Conservation (phyloP, 768 basidiomycete genomes). For the Cystofilobasidium macerans region DNA sequence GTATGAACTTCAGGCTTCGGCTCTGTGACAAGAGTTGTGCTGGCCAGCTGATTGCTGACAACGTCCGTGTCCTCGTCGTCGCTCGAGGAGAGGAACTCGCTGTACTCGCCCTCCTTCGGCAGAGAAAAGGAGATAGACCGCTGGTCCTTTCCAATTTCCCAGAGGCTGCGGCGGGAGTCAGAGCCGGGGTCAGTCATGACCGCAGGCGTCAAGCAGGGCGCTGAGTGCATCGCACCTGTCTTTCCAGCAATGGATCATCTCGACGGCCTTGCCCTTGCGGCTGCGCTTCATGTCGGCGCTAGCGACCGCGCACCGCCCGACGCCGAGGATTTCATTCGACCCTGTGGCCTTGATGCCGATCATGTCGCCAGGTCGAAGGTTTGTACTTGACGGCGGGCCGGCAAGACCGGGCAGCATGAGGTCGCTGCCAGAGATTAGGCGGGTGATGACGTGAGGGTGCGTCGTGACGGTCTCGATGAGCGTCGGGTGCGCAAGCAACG, state of each 20-base stretch:
- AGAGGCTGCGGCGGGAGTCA: slow-evolving; percentile 12
- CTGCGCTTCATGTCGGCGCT: slow-evolving; percentile 43
- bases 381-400: slow-evolving; percentile 32
- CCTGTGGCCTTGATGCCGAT: slow-evolving; percentile 52
- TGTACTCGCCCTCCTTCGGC: slow-evolving; percentile 7
- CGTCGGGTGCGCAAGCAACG: slow-evolving; percentile 61
- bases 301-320: slow-evolving; percentile 57
- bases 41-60: background rate
- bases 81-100: slow-evolving; percentile 5
- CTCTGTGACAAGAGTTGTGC: background rate
- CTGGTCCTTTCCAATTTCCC: slow-evolving; percentile 6
- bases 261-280: slow-evolving; percentile 63
- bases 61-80: background rate
- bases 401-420: slow-evolving; percentile 66
- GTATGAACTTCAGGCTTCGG: background rate
- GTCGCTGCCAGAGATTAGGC: slow-evolving; percentile 68
- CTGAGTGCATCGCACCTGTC: slow-evolving; percentile 4
- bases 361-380: slow-evolving; percentile 42
- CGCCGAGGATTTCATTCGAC: slow-evolving; percentile 54
- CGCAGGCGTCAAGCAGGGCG: background rate
- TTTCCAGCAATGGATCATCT: slow-evolving; percentile 51
- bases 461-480: slow-evolving; percentile 63
- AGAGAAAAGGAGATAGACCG: slow-evolving; percentile 8
- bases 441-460: slow-evolving; percentile 57
- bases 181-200: background rate